phyloP scores from a whole-genome alignment of 2,329 filamentous ascomycete genomes.

The Hymenoscyphus linearis region DNA sequence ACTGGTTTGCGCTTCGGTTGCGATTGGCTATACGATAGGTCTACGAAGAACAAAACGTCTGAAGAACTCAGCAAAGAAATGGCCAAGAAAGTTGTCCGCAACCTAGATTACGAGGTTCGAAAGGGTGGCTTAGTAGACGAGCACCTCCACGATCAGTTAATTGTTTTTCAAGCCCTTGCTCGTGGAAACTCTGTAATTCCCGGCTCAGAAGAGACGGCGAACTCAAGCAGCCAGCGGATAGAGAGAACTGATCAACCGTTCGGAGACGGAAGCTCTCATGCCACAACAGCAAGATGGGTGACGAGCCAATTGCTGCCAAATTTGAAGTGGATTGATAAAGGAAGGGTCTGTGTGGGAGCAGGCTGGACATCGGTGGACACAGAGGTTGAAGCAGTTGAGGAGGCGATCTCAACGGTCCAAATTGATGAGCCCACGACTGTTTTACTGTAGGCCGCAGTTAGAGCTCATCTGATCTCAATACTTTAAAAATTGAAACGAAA shows the following conservation, averaged over 20 bases:
- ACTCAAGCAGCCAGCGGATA: constrained; percentile 30
- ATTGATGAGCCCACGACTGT: neutral
- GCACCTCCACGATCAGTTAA: constrained; percentile 55
- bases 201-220: constrained; percentile 12
- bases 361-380: constrained; percentile 27
- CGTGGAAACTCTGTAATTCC: constrained; percentile 40
- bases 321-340: constrained; percentile 46
- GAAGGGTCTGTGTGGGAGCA: constrained; percentile 44
- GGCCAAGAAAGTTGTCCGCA: constrained; percentile 40
- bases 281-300: constrained; percentile 58
- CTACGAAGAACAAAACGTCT: constrained; percentile 25
- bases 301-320: constrained; percentile 43
- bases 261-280: constrained; percentile 51
- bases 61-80: constrained; percentile 36
- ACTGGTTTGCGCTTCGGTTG: constrained; percentile 42
- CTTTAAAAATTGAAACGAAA: too few relatives aligned
- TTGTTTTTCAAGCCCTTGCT: constrained; percentile 55
- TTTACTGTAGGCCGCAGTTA: too few relatives aligned
- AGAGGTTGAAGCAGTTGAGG: neutral
- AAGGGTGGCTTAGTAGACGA: constrained; percentile 47
- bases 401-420: neutral
- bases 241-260: constrained; percentile 47
- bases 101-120: constrained; percentile 42
- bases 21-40: constrained; percentile 43
- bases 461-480: too few relatives aligned